A percentile compares a stretch with the other conserved stretches of the same genome.
These are phyloP conservation scores for Penicillium cosmopolitanum DNA, from an alignment of 495 filamentous ascomycete genomes.

Conservation along the genomic window DNA sequence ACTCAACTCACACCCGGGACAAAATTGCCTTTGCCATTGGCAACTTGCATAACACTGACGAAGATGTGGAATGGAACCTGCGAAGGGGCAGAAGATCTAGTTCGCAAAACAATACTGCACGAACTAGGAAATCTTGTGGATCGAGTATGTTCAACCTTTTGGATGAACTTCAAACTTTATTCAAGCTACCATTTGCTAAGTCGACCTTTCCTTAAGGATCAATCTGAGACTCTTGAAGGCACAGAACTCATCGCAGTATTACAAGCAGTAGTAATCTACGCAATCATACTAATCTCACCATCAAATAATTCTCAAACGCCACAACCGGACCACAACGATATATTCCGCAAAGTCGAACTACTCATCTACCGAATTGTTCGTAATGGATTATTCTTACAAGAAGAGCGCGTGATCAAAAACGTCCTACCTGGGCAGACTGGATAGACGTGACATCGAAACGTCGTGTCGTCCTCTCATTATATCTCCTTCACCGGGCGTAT, in stretches of 20 bases:
- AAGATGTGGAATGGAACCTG: conserved; percentile 43
- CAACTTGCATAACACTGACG: conserved; percentile 37
- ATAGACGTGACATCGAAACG: conserved; percentile 42
- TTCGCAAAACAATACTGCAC: conserved; percentile 27
- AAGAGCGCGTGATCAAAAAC: conserved; percentile 31
- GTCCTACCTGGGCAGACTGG: conserved; percentile 40
- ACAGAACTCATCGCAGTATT: conserved; percentile 33
- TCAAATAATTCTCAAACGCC: neutral
- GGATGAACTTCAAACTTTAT: neutral
- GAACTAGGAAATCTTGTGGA: conserved; percentile 17
- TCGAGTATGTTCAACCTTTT: neutral
- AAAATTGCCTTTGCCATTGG: conserved; percentile 29
- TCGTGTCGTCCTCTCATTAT: conserved; percentile 30
- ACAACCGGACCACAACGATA: neutral
- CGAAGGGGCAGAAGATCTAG: conserved; percentile 31
- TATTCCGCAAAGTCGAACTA: neutral
- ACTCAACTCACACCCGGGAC: conserved; percentile 20
- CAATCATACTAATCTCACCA: conserved; percentile 41
- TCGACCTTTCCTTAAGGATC: neutral
- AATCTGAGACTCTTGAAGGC: conserved; percentile 20
- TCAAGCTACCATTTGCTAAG: too few relatives aligned
- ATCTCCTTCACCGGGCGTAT: conserved; percentile 44
- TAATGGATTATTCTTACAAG: conserved; percentile 36
- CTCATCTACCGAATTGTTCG: neutral
- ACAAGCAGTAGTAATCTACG: conserved; percentile 41